phyloP scores from a whole-genome alignment of 495 filamentous ascomycete species.

The Penicillium arizonense region DNA sequence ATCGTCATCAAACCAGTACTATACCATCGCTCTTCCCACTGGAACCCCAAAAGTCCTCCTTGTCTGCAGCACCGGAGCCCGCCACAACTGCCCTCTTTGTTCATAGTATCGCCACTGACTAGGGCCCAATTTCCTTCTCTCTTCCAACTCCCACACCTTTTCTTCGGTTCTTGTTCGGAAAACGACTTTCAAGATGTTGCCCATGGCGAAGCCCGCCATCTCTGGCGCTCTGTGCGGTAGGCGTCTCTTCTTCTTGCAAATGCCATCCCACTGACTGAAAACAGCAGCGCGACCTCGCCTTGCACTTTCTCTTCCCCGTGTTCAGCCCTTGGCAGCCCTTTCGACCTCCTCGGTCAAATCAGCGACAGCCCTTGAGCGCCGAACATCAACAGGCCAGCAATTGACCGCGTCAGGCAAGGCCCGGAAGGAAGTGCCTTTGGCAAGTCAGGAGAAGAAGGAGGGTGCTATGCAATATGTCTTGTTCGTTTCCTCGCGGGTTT shows the following conservation, averaged over 20 bases:
- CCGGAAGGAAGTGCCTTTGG: conserved; percentile 75
- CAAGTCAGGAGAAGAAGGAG: conserved; percentile 91
- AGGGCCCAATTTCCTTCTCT: conserved; percentile 2
- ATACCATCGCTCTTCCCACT: conserved; percentile 17
- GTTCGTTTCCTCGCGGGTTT: conserved; percentile 51
- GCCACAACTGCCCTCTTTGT: conserved; percentile 17
- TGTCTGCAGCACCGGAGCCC: conserved; percentile 12
- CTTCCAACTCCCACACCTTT: background rate
- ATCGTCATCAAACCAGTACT: conserved; percentile 1
- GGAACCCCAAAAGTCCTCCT: conserved; percentile 23
- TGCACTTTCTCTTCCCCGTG: conserved; percentile 20
- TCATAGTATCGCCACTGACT: conserved; percentile 1
- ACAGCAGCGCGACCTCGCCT: conserved; percentile 30
- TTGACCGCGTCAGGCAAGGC: conserved; percentile 52
- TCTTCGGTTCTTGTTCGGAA: background rate
- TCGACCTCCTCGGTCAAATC: conserved; percentile 43
- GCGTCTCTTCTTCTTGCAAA: background rate
- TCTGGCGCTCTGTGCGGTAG: conserved; percentile 35
- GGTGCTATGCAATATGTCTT: conserved; percentile 95
- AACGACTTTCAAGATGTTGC: conserved; percentile 24
- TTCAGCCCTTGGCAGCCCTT: conserved; percentile 33
- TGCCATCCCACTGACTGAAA: conserved; percentile 11
- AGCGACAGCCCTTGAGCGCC: conserved; percentile 44
- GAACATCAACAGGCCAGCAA: conserved; percentile 35
- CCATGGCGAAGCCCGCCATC: conserved; percentile 28